A percentile compares a stretch with the other conserved stretches of the same genome.
Evolutionary conservation across 768 basidiomycete genomes (phyloP).

Genomic region (Mycena vulgaris): DNA sequence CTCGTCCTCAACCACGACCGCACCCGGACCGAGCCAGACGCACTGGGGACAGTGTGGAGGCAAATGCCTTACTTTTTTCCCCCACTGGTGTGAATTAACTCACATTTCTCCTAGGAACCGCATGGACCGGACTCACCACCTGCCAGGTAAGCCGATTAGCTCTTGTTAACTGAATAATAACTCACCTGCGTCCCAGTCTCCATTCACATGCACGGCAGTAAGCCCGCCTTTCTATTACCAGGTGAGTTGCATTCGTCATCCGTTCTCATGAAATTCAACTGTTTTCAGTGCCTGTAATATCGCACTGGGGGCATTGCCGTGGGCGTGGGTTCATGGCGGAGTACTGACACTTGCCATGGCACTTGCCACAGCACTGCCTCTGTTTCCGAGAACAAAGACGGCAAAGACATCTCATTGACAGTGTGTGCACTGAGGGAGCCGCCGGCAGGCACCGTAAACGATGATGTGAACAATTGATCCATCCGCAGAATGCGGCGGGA

Average conservation of each 20-base stretch:
- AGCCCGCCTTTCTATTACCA: slow-evolving; percentile 70
- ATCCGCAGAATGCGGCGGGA: no score
- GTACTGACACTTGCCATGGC: no score
- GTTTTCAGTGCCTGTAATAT: slow-evolving; percentile 41
- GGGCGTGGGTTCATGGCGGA: no score
- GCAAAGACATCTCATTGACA: no score
- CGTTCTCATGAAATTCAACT: slow-evolving; percentile 6
- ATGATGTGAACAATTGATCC: no score
- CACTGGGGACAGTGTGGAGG: slow-evolving; percentile 71
- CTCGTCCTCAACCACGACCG: background rate
- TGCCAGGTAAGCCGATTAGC: slow-evolving; percentile 47
- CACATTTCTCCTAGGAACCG: slow-evolving; percentile 49
- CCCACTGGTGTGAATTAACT: background rate
- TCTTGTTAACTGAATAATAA: no score
- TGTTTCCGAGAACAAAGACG: no score
- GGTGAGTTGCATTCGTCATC: slow-evolving; percentile 46
- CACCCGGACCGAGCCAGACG: slow-evolving; percentile 53
- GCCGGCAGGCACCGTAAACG: no score
- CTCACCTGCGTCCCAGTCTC: slow-evolving; percentile 28
- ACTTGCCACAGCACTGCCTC: no score
- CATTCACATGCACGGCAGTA: slow-evolving; percentile 61
- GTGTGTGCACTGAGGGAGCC: no score
- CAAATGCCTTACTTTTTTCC: slow-evolving; percentile 28
- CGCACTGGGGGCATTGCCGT: no score
- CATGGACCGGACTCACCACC: slow-evolving; percentile 62